A percentile compares a stretch with the other conserved stretches of the same genome.
These are phyloP conservation scores for Trichoderma pleuroti DNA, from an alignment of 2,329 filamentous ascomycete genomes.

Conservation along the genomic window DNA sequence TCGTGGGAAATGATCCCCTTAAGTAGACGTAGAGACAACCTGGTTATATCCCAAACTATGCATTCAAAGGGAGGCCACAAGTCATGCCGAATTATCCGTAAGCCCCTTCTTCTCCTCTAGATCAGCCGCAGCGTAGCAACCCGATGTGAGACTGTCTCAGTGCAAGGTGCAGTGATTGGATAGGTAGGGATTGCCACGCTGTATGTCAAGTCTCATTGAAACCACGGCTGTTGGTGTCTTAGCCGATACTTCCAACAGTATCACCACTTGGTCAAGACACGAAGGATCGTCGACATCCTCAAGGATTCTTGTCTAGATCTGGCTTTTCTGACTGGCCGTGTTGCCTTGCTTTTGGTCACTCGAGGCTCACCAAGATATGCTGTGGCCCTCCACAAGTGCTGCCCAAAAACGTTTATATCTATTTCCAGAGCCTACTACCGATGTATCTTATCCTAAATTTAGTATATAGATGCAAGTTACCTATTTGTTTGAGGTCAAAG, in stretches of 20 bases:
- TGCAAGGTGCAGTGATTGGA: background rate
- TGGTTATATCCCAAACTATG: rapidly evolving
- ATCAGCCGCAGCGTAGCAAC: background rate
- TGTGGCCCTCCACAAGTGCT: background rate
- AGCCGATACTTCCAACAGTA: background rate
- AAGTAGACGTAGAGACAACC: background rate
- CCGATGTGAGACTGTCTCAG: background rate
- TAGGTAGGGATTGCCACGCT: background rate
- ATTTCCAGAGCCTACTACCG: background rate
- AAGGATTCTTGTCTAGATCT: background rate
- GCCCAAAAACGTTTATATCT: background rate
- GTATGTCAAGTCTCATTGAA: background rate
- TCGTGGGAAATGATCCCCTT: background rate
- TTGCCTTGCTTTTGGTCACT: background rate
- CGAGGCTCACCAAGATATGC: background rate
- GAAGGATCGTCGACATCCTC: background rate
- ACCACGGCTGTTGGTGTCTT: background rate
- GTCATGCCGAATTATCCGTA: background rate
- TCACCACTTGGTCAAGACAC: background rate
- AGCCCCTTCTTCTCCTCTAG: background rate
- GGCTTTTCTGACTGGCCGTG: background rate
- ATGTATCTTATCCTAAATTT: background rate
- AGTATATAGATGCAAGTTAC: background rate
- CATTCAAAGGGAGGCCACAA: background rate
- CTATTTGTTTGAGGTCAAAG: background rate